Evolutionary conservation across 2,329 filamentous ascomycete genomes (phyloP), one percentile per base, ranked within the genome.

Genomic region (Helminthosporium solani): DNA sequence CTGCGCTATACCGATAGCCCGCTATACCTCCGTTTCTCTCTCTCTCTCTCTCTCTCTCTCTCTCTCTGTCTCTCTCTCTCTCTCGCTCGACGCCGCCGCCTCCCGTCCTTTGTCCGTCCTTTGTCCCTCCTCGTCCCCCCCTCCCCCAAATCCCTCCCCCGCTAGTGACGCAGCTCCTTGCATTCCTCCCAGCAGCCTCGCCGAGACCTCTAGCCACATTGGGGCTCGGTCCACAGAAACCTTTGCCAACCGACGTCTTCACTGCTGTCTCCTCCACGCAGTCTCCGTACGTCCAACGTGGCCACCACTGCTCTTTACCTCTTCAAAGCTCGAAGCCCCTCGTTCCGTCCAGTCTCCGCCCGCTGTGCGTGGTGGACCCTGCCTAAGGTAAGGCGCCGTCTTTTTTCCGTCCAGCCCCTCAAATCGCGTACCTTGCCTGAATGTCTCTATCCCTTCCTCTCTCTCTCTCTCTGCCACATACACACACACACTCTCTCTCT

Each of bases 241-340:
- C 45, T 51, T 42, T 48, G 39, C 49, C 38, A 42, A 30, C 33
- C 57, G 56, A 59, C 44, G 48, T 58, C 57, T 52, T 58, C 53
- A 52, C 52, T 57, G 56, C 58, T 59, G 58, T 59, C 56, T 61
- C 51, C 54, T 54, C 52, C 38, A 55, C 55, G 53, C 51, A 59
- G 53, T 57, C 44, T 54, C 58, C 56, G 55, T 49, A 60, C 50
- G 50, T 53, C 49, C 36, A 47, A 54, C 48, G 53, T 34, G 35
- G 40, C 28, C 27, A 58, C 35, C 40, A 54, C 53, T 49, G 50
- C 54, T 55, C 52, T 51, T 53, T 57, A 46, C 54, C 52, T 49
- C 53, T 53, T 54, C 54, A 44, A 9, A 25, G 23, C 23, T 25
- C 57, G 57, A 52, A 52, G 55, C 55, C 50, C 47, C 50, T 57